Conservation (phyloP, 1,139 yeast species). For the Debaryomycetaceae sp. region DNA sequence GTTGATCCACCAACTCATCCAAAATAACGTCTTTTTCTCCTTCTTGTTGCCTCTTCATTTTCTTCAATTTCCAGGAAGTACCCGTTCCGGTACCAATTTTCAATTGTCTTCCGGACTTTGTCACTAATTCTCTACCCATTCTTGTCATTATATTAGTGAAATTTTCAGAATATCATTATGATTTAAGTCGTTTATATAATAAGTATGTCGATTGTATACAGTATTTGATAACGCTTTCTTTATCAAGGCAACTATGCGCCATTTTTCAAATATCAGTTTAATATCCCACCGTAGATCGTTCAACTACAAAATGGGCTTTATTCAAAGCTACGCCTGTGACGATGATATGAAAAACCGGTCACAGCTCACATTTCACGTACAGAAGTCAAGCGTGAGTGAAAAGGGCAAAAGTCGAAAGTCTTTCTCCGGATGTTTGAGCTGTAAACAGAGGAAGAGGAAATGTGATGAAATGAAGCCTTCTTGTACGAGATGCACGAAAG, state of each 20-base stretch:
- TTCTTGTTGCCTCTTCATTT: slow-evolving; percentile 26
- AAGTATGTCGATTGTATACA: too few species aligned
- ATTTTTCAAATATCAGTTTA: too few species aligned
- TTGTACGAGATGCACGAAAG: slow-evolving; percentile 3
- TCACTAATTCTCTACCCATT: slow-evolving; percentile 13
- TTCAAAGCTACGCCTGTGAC: too few species aligned
- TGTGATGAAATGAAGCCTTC: slow-evolving; percentile 6
- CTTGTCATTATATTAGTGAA: background rate
- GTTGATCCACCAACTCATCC: slow-evolving; percentile 37
- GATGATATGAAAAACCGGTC: too few species aligned
- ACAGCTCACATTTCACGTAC: background rate
- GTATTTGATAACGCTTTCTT: too few species aligned
- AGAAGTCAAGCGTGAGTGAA: background rate
- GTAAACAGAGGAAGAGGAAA: slow-evolving; percentile 7
- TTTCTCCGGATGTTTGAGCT: slow-evolving; percentile 7
- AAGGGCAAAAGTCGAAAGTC: slow-evolving; percentile 2
- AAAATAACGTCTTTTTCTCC: slow-evolving; percentile 22
- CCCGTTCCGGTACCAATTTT: slow-evolving; percentile 60
- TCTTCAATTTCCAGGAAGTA: slow-evolving; percentile 55
- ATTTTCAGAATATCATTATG: background rate
- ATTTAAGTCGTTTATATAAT: too few species aligned
- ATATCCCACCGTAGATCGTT: too few species aligned
- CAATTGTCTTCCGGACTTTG: slow-evolving; percentile 38
- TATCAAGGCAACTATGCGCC: too few species aligned
- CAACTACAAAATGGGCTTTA: too few species aligned